Base-by-base conservation (phyloP, 2,329 filamentous ascomycete species). In the Pestalotiopsis sp. region DNA sequence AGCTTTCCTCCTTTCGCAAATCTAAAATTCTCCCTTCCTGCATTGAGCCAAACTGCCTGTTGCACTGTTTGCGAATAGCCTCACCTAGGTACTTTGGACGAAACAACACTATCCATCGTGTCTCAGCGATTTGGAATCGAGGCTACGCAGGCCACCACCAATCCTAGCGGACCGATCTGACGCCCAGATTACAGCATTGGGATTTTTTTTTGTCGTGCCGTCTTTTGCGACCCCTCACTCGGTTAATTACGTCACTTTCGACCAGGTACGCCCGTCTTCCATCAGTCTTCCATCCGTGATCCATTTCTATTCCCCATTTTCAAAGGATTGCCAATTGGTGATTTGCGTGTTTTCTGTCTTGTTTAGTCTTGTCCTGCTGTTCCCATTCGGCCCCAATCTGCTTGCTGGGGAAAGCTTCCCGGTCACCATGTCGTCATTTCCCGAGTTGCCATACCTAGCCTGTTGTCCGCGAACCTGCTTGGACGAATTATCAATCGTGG, bases 231-330 rank as follows among this genome's bases (percentile, higher is more conserved):
- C 59, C 59, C 59, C 59, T 62, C 59, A 62, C 31, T 62, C 59
- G 59, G 59, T n/a, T 2, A 52, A 52, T 62, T 62, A 62, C 59
- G 59, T 62, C 59, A 62, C 59, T 59, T 59, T 59, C 23, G 27
- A 23, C 23, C 57, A 62, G 59, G 59, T 62, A 62, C 59, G 59
- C 38, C 38, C 59, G 14, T 59, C 9, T 36, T 59, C n/a, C 14
- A 14, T 27, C 23, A 27, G 57, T 23, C 14, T 59, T 59, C 23
- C 57, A 23, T 59, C 27, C n/a, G 57, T 20, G 57, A 27, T 59
- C 57, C 57, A 36, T 59, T 52, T 17, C 45, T 20, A 52, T 17
- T 52, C 20, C 45, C 17, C 45, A 17, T n/a, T 52, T 52, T 52
- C 45, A 20, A n/a, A 52, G 45, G n/a, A 52, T 52, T 52, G 6